phyloP scores from a whole-genome alignment of 2,329 filamentous ascomycete species.

The Teratosphaeria zuluensis region DNA sequence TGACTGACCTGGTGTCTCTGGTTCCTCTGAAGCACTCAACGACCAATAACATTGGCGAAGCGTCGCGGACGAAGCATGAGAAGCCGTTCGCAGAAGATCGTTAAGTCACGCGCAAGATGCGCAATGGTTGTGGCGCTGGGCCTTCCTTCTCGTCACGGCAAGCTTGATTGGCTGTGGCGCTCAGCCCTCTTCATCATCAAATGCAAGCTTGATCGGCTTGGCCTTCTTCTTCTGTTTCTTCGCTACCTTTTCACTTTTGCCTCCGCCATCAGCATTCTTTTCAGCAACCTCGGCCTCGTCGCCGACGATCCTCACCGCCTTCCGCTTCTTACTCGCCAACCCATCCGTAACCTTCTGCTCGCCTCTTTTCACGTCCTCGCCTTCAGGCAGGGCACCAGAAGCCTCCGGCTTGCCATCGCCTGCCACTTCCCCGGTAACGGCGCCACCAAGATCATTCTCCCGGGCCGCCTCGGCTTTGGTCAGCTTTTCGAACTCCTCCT shows the following conservation, averaged over 20 bases:
- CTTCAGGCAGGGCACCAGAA: slow-evolving; percentile 15
- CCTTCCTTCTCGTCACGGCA: too few species aligned
- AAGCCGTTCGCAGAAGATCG: too few species aligned
- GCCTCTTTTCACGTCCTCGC: slow-evolving; percentile 4
- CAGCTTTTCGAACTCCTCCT: slow-evolving; percentile 40
- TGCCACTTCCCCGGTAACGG: slow-evolving; percentile 12
- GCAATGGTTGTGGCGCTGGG: too few species aligned
- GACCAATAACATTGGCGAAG: too few species aligned
- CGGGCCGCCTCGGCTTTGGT: slow-evolving; percentile 11
- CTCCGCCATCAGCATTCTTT: neutral
- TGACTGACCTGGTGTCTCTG: neutral
- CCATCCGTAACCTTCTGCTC: slow-evolving; percentile 14
- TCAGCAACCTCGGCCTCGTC: slow-evolving; percentile 14
- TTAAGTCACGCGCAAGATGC: too few species aligned
- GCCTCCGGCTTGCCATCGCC: slow-evolving; percentile 8
- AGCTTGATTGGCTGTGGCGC: too few species aligned
- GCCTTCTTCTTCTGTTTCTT: slow-evolving; percentile 28
- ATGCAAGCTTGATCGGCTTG: slow-evolving; percentile 27
- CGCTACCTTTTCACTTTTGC: neutral
- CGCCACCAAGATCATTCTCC: slow-evolving; percentile 6
- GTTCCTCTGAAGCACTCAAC: neutral
- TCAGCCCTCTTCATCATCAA: slow-evolving; percentile 21
- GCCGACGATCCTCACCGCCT: slow-evolving; percentile 26
- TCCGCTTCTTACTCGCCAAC: slow-evolving; percentile 26
- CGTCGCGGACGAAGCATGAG: too few species aligned